Evolutionary conservation across 2,329 filamentous ascomycete species (phyloP), one percentile per base, ranked within the genome.

Genomic region (Coniochaeta pulveracea): DNA sequence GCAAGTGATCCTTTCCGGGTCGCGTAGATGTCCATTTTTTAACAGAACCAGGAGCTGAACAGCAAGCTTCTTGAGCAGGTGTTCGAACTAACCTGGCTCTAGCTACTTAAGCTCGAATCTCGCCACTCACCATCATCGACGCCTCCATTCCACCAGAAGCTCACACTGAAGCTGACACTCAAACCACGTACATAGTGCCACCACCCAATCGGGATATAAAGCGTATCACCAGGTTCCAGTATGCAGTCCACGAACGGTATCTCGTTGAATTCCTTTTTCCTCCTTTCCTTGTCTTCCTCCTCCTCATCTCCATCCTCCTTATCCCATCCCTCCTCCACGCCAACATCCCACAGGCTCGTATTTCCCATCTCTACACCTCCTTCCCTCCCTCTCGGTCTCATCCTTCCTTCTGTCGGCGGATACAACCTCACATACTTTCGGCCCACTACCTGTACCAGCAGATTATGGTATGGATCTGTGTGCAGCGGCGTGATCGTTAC

Each of bases 111-210:
- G n/a, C n/a, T n/a, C n/a, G n/a, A n/a, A n/a, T n/a, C n/a, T n/a
- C n/a, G n/a, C n/a, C n/a, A n/a, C n/a, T n/a, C n/a, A n/a, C n/a
- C n/a, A n/a, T n/a, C n/a, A n/a, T n/a, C n/a, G n/a, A n/a, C n/a
- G n/a, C 37, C 37, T 32, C 43, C 43, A 43, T 83, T 81, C 82
- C 85, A 98, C 91, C 91, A 98, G 50, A 95, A 96, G 50, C 86
- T 95, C 10, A 96, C 86, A 44, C 88, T 95, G 49, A 93, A 88
- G 50, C 89, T 94, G 14, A 84, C 74, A 36, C 76, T 85, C 47
- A 96, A 52, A 32, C 85, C 85, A 38, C 83, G 69, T 4, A 96
- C 84, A 55, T 95, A 96, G 62, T 98, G 91, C 91, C 91, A 98
- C 89, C 91, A 98, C 1, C 89, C 91, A 5, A 85, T 69, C 0